Conservation (phyloP, 768 basidiomycete genomes). For the Lactarius akahatsu region DNA sequence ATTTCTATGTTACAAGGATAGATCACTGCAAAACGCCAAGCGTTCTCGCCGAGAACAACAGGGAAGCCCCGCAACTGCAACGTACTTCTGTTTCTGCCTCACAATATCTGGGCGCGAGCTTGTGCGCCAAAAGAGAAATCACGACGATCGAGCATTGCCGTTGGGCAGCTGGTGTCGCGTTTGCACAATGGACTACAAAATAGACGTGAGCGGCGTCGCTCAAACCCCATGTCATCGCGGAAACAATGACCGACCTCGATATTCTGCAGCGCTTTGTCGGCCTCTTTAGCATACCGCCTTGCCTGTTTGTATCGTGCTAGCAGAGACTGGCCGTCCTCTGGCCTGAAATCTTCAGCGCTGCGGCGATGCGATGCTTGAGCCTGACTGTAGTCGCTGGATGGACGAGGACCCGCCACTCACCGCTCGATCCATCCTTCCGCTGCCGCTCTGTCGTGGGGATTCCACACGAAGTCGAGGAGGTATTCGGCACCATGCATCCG, state of each 20-base stretch:
- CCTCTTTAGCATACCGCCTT: not conserved
- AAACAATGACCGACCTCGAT: constrained; percentile 6
- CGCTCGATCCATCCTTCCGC: not conserved
- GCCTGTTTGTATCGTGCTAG: not conserved
- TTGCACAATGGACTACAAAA: not conserved
- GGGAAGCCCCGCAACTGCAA: not conserved
- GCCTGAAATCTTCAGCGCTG: constrained; percentile 4
- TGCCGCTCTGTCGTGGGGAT: no score
- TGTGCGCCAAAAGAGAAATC: not conserved
- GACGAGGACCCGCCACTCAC: not conserved
- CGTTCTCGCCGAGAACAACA: not conserved
- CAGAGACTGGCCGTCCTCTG: not conserved
- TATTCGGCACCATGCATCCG: not conserved
- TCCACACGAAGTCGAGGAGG: not conserved
- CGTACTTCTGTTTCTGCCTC: not conserved
- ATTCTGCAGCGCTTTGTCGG: not conserved
- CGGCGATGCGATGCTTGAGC: not conserved
- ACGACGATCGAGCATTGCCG: not conserved
- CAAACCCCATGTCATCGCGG: no score
- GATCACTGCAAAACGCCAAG: not conserved
- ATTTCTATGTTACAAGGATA: not conserved
- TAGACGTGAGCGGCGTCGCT: not conserved
- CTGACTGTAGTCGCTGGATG: not conserved
- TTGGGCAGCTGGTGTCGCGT: not conserved
- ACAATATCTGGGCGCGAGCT: not conserved